Evolutionary conservation across 2,329 filamentous ascomycete genomes (phyloP).

Genomic region (Phialocephala sp.): DNA sequence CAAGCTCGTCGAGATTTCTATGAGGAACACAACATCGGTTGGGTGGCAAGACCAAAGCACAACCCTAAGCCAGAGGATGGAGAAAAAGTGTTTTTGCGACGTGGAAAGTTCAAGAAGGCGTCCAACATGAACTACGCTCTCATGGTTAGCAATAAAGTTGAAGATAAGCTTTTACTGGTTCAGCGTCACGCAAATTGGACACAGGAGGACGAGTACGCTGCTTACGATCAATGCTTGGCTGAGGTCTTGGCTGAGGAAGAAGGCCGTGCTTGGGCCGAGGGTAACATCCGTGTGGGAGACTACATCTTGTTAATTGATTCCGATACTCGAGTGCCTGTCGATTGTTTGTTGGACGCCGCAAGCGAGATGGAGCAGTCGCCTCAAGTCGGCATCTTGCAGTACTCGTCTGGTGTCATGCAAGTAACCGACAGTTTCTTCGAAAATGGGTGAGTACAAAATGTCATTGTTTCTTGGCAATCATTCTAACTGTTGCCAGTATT

Average conservation of each 20-base stretch:
- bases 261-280: slow-evolving; percentile 62
- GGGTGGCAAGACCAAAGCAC: slow-evolving; percentile 58
- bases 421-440: slow-evolving; percentile 76
- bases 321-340: slow-evolving; percentile 60
- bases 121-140: slow-evolving; percentile 76
- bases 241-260: slow-evolving; percentile 56
- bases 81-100: slow-evolving; percentile 53
- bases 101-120: slow-evolving; percentile 74
- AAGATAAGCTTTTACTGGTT: slow-evolving; percentile 52
- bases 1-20: slow-evolving; percentile 59
- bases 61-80: slow-evolving; percentile 59
- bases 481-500: slow-evolving; percentile 47
- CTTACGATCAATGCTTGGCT: slow-evolving; percentile 55
- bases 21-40: slow-evolving; percentile 62
- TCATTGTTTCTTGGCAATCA: background rate
- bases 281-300: slow-evolving; percentile 65
- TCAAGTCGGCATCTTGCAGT: slow-evolving; percentile 74
- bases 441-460: slow-evolving; percentile 53
- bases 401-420: slow-evolving; percentile 78
- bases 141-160: slow-evolving; percentile 36
- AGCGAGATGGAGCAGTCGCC: slow-evolving; percentile 74
- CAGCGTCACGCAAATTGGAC: slow-evolving; percentile 27
- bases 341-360: slow-evolving; percentile 48
- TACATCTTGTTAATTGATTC: slow-evolving; percentile 72
- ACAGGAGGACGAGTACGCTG: slow-evolving; percentile 48